Evolutionary conservation across 2,329 filamentous ascomycete genomes (phyloP).

Genomic region (Colletotrichum zoysiae): DNA sequence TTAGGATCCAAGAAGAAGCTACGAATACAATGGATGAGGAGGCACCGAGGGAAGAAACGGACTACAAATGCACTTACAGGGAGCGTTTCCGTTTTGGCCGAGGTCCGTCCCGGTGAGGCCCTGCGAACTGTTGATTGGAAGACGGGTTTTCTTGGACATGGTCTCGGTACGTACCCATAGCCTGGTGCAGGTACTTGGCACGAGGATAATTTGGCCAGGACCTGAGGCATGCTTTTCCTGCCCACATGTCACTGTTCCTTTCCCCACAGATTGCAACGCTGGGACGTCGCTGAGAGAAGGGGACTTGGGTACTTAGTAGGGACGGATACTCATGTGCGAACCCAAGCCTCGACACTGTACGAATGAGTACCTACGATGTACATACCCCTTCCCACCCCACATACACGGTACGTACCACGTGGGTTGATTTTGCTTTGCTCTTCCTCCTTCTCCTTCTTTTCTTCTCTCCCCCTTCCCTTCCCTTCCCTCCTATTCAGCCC

Average conservation of each 20-base stretch:
- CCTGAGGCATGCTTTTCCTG: slow-evolving; percentile 20
- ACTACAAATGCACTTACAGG: not conserved
- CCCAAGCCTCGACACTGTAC: no score
- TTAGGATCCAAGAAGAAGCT: slow-evolving; percentile 10
- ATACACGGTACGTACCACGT: not conserved
- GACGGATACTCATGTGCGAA: no score
- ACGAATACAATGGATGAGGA: not conserved
- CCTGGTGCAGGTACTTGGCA: no score
- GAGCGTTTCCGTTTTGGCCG: slow-evolving; percentile 18
- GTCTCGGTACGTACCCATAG: no score
- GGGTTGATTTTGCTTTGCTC: not conserved
- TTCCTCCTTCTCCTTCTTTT: not conserved
- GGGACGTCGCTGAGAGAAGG: no score
- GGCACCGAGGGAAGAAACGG: not conserved
- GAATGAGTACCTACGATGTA: no score
- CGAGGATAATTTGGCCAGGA: not conserved
- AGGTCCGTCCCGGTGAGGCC: not conserved
- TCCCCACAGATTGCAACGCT: slow-evolving; percentile 28
- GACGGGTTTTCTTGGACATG: no score
- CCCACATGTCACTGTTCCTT: slow-evolving; percentile 28
- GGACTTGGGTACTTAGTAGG: no score
- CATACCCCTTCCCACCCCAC: no score
- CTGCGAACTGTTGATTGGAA: not conserved
- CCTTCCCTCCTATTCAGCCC: not conserved
- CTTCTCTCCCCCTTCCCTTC: no score